These are phyloP conservation scores for Chondrostereum purpureum DNA, from an alignment of 1,284 basidiomycete genomes.

Conservation along the genomic window DNA sequence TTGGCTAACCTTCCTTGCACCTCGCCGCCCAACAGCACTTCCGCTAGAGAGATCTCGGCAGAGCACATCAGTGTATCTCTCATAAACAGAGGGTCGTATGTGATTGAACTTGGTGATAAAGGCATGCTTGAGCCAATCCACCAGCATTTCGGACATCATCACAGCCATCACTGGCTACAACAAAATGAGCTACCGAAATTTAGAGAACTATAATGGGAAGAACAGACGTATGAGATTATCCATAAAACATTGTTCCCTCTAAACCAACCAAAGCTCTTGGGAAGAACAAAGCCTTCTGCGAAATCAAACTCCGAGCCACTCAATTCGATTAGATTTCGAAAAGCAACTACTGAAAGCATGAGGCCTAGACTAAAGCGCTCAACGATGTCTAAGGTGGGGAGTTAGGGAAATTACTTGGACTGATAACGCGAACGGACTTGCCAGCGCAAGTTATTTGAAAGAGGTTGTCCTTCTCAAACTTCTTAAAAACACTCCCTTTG, in stretches of 20 bases:
- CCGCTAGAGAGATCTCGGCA: slow-evolving; percentile 90
- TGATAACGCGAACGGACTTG: slow-evolving; percentile 24
- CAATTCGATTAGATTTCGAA: slow-evolving; percentile 94
- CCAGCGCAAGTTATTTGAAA: slow-evolving; percentile 98
- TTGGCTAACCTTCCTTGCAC: slow-evolving; percentile 60
- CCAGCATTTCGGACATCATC: slow-evolving; percentile 85
- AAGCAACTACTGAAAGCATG: slow-evolving; percentile 89
- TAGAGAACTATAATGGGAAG: neutral
- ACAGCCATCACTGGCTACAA: slow-evolving; percentile 86
- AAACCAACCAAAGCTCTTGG: slow-evolving; percentile 83
- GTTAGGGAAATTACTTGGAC: slow-evolving; percentile 1
- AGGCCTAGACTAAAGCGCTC: slow-evolving; percentile 92
- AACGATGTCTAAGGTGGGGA: slow-evolving; percentile 80
- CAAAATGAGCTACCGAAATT: slow-evolving; percentile 6
- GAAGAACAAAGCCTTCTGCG: slow-evolving; percentile 63
- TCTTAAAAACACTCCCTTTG: slow-evolving; percentile 99
- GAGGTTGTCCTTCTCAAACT: slow-evolving; percentile 99
- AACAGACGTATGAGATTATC: slow-evolving; percentile 84
- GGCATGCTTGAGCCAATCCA: slow-evolving; percentile 99
- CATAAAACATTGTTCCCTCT: slow-evolving; percentile 73
- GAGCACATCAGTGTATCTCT: slow-evolving; percentile 92
- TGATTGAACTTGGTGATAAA: slow-evolving; percentile 99
- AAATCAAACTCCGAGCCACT: slow-evolving; percentile 83
- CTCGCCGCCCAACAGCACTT: slow-evolving; percentile 61
- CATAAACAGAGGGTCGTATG: slow-evolving; percentile 92